Evolutionary conservation across 2,329 filamentous ascomycete genomes (phyloP).

Genomic region (Pseudodiploospora longispora): DNA sequence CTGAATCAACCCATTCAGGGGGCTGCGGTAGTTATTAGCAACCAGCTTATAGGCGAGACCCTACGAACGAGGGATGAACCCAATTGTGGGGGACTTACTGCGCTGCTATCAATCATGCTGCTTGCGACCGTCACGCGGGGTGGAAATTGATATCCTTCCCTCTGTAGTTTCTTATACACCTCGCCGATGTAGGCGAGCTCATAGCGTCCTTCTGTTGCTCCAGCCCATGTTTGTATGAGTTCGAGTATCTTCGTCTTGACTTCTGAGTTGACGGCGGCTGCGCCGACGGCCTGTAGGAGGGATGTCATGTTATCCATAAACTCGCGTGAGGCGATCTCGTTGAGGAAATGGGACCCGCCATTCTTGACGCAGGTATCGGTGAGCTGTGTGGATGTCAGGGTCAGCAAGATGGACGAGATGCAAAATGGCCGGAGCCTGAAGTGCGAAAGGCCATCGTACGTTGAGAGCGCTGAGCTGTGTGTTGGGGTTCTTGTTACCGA

Average conservation of each 20-base stretch:
- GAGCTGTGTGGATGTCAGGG: constrained; percentile 46
- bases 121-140: constrained; percentile 81
- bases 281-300: constrained; percentile 71
- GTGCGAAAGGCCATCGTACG: constrained; percentile 38
- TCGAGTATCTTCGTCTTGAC: constrained; percentile 89
- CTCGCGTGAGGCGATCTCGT: constrained; percentile 91
- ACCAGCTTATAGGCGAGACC: too few relatives aligned
- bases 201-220: constrained; percentile 74
- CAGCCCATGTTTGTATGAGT: constrained; percentile 87
- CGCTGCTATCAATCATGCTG: constrained; percentile 95
- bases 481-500: constrained; percentile 97
- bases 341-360: constrained; percentile 87
- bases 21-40: constrained; percentile 45
- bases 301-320: constrained; percentile 98
- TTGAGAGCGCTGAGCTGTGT: constrained; percentile 91
- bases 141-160: constrained; percentile 82
- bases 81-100: constrained; percentile 48
- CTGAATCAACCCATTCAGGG: constrained; percentile 94
- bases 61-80: background rate
- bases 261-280: constrained; percentile 68
- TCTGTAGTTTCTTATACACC: constrained; percentile 73
- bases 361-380: constrained; percentile 99
- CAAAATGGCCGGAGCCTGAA: background rate
- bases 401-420: background rate
- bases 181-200: constrained; percentile 82